These are phyloP conservation scores for Seiridium unicorne DNA, from an alignment of 2,329 filamentous ascomycete species.

Conservation along the genomic window DNA sequence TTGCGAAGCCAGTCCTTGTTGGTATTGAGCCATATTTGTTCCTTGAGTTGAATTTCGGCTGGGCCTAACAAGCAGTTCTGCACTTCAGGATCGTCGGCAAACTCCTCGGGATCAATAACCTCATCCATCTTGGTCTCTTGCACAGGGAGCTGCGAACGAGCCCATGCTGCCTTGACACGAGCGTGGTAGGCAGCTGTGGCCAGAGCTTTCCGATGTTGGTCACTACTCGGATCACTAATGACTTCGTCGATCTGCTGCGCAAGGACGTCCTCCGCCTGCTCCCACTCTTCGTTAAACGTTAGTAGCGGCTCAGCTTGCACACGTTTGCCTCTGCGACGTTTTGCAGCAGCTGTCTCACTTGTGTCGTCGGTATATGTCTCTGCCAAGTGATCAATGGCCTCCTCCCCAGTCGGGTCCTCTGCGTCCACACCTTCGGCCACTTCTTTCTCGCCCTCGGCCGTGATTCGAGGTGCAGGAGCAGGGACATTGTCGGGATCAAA, in stretches of 20 bases:
- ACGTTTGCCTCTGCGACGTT: conserved; percentile 27
- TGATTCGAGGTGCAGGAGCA: conserved; percentile 16
- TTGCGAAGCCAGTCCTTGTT: conserved; percentile 91
- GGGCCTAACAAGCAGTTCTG: conserved; percentile 72
- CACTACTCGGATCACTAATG: conserved; percentile 59
- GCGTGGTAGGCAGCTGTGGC: conserved; percentile 57
- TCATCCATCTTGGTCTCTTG: conserved; percentile 56
- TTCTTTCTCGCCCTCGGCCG: conserved; percentile 15
- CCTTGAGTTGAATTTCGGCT: conserved; percentile 77
- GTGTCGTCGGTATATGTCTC: conserved; percentile 22
- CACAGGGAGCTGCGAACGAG: conserved; percentile 44
- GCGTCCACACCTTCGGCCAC: conserved; percentile 23
- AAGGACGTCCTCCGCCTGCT: conserved; percentile 61
- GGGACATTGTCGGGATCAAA: conserved; percentile 27
- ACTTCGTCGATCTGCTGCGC: conserved; percentile 71
- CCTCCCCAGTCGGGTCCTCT: conserved; percentile 33
- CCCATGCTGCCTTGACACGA: conserved; percentile 50
- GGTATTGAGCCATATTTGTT: conserved; percentile 89
- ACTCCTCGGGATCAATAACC: conserved; percentile 76
- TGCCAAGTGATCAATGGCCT: conserved; percentile 42
- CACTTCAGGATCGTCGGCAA: conserved; percentile 87
- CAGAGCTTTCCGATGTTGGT: conserved; percentile 54
- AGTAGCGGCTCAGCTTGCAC: conserved; percentile 36
- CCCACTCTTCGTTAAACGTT: conserved; percentile 62
- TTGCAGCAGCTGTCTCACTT: conserved; percentile 5